Base-by-base conservation (phyloP, 2,329 filamentous ascomycete genomes). In the Epichloe amarillans region DNA sequence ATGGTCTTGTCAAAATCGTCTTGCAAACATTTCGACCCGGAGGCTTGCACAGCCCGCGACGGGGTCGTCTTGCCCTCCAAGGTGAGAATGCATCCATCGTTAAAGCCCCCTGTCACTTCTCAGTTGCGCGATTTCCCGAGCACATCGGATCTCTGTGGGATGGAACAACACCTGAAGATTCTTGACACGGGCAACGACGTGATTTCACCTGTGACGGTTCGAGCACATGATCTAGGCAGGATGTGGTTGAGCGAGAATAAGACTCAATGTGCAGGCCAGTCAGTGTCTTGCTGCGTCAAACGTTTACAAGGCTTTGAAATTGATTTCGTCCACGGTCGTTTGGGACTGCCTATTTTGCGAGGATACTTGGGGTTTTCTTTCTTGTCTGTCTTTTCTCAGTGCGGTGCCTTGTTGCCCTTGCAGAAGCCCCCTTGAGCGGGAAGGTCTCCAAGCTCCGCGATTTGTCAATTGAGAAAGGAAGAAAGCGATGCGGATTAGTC, bases 351-450 rank as follows among this genome's bases (percentile, higher is more conserved):
- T 10, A 30, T 30, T 10, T 4, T 1, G 26, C 26, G 26, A 10
- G 8, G 26, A 30, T 11, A 11, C 26, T 30, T 30, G 26, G 8
- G 8, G 3, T 11, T 30, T 11, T 30, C 5, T 30, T 11, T 11
- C 26, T 30, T 30, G 26, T 4, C 14, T 30, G 26, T 4, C 14
- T 46, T 11, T 26, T 37, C 14, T 40, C 36, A 10, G 46, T 23
- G 44, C 44, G 19, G 47, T 49, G 47, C 47, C 47, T 49, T n/a
- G n/a, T n/a, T n/a, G n/a, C n/a, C n/a, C n/a, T n/a, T 49, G 47
- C 47, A 49, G 39, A 37, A 49, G 47, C 47, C 26, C 19, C 23
- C 11, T 36, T 36, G 10, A 33, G 26, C 42, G 26, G 42, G n/a
- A 23, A 44, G n/a, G 42, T n/a, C n/a, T 44, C 14, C 23, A 33